phyloP scores from a whole-genome alignment of 2,329 filamentous ascomycete species.

The Botryosphaeria dothidea region DNA sequence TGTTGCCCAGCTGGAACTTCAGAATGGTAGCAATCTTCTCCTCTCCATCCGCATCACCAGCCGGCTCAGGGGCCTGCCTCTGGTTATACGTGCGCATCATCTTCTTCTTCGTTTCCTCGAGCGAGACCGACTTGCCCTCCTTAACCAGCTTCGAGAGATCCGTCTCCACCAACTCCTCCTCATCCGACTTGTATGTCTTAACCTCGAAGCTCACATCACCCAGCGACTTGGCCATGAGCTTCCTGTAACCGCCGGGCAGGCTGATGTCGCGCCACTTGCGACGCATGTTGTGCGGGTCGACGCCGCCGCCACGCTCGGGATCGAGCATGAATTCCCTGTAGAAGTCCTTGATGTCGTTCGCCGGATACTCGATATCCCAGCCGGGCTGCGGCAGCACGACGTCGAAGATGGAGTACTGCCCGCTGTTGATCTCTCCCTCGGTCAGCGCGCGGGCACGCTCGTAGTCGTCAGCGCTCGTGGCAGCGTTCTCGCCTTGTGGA shows the following conservation, averaged over 20 bases:
- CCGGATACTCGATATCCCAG: conserved; percentile 83
- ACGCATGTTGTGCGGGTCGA: conserved; percentile 86
- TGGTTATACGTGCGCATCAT: conserved; percentile 1
- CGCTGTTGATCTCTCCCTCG: conserved; percentile 74
- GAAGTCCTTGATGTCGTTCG: conserved; percentile 78
- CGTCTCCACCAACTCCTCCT: conserved; percentile 85
- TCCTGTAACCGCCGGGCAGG: conserved; percentile 84
- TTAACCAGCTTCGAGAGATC: conserved; percentile 70
- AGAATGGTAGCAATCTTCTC: conserved; percentile 67
- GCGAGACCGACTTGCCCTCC: conserved; percentile 37
- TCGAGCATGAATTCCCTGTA: conserved; percentile 82
- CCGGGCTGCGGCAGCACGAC: conserved; percentile 90
- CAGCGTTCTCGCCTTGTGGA: conserved; percentile 59
- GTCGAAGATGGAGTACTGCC: conserved; percentile 80
- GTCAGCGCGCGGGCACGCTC: conserved; percentile 73
- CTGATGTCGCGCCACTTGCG: conserved; percentile 84
- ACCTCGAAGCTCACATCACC: conserved; percentile 66
- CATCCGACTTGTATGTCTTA: conserved; percentile 40
- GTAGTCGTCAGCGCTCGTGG: conserved; percentile 59
- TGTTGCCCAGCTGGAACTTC: conserved; percentile 74
- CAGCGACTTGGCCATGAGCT: conserved; percentile 73
- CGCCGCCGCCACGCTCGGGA: conserved; percentile 69
- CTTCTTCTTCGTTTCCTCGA: conserved; percentile 19
- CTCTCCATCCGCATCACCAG: conserved; percentile 21
- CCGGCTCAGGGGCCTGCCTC: not conserved